These are phyloP conservation scores for Thinopyrum elongatum DNA, from an alignment of 176 grass and related monocot genomes.

Conservation along the genomic window DNA sequence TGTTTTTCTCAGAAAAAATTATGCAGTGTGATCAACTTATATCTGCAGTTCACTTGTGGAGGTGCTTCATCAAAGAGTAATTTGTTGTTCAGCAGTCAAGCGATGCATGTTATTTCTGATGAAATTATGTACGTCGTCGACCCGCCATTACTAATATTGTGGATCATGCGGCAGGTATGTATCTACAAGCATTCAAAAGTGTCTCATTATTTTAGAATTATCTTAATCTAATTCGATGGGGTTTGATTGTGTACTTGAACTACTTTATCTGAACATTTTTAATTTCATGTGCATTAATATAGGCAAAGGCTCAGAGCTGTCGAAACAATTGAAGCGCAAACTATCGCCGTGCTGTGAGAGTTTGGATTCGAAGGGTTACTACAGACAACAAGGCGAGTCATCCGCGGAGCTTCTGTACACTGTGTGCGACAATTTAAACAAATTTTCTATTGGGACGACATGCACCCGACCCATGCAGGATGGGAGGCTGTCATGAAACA, in stretches of 20 bases:
- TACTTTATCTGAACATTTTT: background rate
- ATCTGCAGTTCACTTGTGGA: no score
- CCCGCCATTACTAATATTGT: no score
- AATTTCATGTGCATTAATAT: background rate
- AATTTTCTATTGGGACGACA: conserved; percentile 39
- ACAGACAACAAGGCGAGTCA: background rate
- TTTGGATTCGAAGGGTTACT: background rate
- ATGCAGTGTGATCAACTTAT: no score
- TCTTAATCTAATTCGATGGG: background rate
- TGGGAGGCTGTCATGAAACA: conserved; percentile 25
- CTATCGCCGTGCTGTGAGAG: background rate
- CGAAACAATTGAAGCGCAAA: background rate
- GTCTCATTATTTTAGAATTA: no score
- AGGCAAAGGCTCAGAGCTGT: background rate
- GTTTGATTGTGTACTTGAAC: background rate
- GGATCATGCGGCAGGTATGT: no score
- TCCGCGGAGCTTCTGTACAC: background rate
- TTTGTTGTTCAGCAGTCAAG: no score
- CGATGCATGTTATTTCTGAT: no score
- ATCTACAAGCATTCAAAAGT: no score
- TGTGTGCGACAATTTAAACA: background rate
- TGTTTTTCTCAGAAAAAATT: no score
- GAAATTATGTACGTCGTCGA: no score
- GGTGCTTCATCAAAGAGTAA: no score
- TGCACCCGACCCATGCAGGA: background rate